phyloP scores from a whole-genome alignment of 2,329 filamentous ascomycete genomes.

The Penicillium sp. region DNA sequence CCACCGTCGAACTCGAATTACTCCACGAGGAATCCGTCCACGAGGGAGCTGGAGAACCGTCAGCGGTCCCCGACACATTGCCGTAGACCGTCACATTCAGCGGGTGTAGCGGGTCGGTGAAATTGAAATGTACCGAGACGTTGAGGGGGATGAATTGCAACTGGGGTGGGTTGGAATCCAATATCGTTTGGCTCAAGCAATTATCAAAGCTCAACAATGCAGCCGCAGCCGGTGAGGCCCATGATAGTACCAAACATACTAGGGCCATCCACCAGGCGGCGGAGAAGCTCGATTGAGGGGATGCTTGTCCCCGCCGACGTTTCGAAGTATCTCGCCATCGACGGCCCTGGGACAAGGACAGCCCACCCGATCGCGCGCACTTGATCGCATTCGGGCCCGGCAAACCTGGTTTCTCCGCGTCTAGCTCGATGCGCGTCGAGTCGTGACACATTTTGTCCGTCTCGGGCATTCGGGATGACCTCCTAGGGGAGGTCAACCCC shows the following conservation, averaged over 20 bases:
- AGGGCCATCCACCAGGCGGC: constrained; percentile 24
- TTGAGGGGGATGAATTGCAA: constrained; percentile 80
- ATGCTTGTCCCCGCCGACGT: constrained; percentile 22
- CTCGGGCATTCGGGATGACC: constrained; percentile 41
- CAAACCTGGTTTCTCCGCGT: not conserved
- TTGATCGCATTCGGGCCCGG: constrained; percentile 4
- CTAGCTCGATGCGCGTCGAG: constrained; percentile 26
- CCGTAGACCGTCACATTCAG: constrained; percentile 83
- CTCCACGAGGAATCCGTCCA: constrained; percentile 64
- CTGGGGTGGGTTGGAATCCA: constrained; percentile 61
- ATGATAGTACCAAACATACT: constrained; percentile 26
- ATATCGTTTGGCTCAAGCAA: constrained; percentile 67
- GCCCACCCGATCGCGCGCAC: constrained; percentile 14
- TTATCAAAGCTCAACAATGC: constrained; percentile 80
- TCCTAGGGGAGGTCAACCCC: constrained; percentile 48
- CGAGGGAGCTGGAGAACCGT: constrained; percentile 60
- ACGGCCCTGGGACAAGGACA: constrained; percentile 18
- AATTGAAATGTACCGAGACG: constrained; percentile 75
- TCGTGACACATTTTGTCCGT: constrained; percentile 38
- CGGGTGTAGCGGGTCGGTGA: constrained; percentile 61
- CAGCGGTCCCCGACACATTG: constrained; percentile 78
- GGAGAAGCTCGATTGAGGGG: constrained; percentile 7
- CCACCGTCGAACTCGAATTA: constrained; percentile 63
- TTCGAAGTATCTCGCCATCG: constrained; percentile 30
- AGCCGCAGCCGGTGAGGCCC: constrained; percentile 56